Base-by-base conservation (phyloP, 352 stramenopile species). In the Phytophthora colocasiae region DNA sequence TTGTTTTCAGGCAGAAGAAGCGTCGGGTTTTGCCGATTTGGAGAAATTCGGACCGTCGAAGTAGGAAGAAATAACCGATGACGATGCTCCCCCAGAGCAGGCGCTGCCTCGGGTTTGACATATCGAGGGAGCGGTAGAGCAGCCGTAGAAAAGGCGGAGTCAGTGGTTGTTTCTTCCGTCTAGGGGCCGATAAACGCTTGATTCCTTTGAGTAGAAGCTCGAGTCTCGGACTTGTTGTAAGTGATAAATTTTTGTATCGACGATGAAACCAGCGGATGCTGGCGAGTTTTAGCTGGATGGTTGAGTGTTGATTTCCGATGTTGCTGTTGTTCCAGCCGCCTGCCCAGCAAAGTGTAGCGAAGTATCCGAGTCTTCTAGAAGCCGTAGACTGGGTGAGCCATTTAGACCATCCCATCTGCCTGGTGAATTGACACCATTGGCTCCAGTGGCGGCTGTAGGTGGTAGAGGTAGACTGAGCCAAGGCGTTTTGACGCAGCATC, bases 11-110 rank as follows among this genome's bases (percentile, higher is more conserved):
- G 31, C 56, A 69, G 38, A 59, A 74, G 8, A 46, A 48, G 12
- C 39, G 12, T 4, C 45, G 19, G 19, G 38, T 27, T 11, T 7
- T 6, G 2, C 29, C 36, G 14, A 50, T 36, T 29, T 29, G 17
- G 3, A 74, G 45, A 24, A 61, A 69, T 51, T 74, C 66, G 3
- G 59, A 57, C 0, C 45, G 11, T 1, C 59, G 31, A 1, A 66
- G 8, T 0, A 69, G 40, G 34, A 69, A 74, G 48, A 70, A 74
- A 39, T 27, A 73, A 14, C n/a, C 66, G 22, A 69, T 11, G 1
- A 69, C 17, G 12, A 69, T 39, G 53, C 55, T 31, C 14, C 38
- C 59, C 66, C 66, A 74, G 11, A 62, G 2, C 19, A 69, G 40
- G 14, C 57, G 59, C 6, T 66, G 49, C 27, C 27, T 1, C 34